A percentile compares a stretch with the other conserved stretches of the same genome.
Conservation (phyloP, 192 early-diverging fungal genomes). For the Allomyces macrogynus region DNA sequence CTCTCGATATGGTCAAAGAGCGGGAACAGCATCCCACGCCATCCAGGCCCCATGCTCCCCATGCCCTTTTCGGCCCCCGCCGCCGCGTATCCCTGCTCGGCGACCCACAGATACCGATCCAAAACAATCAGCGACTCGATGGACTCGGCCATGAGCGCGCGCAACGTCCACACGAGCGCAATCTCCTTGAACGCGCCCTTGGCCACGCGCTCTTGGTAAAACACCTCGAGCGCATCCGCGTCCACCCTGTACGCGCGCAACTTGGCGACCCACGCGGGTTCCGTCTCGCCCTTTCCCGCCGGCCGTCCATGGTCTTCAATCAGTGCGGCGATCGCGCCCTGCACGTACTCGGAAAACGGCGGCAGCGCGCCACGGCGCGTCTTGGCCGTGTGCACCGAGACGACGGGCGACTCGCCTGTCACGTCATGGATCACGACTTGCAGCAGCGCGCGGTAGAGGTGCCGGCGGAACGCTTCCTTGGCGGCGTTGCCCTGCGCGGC, state of each 20-base stretch:
- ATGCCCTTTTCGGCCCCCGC: constrained; percentile 8
- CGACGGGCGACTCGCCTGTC: constrained; percentile 21
- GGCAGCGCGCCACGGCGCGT: constrained; percentile 28
- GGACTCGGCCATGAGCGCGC: constrained; percentile 46
- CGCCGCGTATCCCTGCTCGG: constrained; percentile 18
- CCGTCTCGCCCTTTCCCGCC: constrained; percentile 15
- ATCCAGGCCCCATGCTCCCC: neutral
- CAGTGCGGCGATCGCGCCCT: neutral
- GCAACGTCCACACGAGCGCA: constrained; percentile 61
- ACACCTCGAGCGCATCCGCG: constrained; percentile 17
- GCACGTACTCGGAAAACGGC: constrained; percentile 2
- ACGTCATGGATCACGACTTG: constrained; percentile 42
- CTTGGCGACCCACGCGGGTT: constrained; percentile 43
- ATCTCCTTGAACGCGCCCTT: constrained; percentile 30
- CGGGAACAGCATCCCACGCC: constrained; percentile 19
- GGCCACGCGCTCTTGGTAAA: constrained; percentile 13
- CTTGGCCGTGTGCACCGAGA: constrained; percentile 17
- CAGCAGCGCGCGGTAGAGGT: constrained; percentile 55
- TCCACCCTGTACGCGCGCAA: constrained; percentile 13
- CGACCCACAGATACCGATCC: constrained; percentile 49
- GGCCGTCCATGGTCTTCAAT: constrained; percentile 7
- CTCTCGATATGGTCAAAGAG: constrained; percentile 38
- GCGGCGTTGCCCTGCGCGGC: constrained; percentile 24
- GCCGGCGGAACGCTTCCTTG: constrained; percentile 37
- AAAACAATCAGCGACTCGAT: constrained; percentile 59